Percentiles rank a stretch among this genome's conserved stretches.
Evolutionary conservation across 2,329 filamentous ascomycete species (phyloP).

Genomic region (Fusarium staphyleae): DNA sequence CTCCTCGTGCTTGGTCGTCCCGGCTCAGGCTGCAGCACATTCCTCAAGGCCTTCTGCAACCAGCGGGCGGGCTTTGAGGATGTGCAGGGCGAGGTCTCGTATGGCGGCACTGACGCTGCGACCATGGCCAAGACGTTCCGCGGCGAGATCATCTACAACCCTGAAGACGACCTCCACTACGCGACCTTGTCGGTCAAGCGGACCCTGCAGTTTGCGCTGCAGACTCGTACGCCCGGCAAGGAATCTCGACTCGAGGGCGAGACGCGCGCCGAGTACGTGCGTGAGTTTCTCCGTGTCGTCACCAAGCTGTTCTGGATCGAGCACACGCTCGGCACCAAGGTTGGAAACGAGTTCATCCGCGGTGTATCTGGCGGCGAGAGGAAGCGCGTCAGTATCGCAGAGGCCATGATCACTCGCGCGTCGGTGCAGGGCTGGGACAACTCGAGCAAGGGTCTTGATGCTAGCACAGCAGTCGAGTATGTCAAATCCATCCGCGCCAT

Average conservation of each 20-base stretch:
- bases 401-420: constrained; percentile 66
- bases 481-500: constrained; percentile 68
- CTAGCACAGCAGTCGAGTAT: constrained; percentile 76
- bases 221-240: constrained; percentile 64
- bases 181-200: constrained; percentile 71
- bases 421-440: constrained; percentile 78
- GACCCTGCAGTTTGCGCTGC: constrained; percentile 71
- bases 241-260: constrained; percentile 64
- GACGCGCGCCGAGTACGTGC: constrained; percentile 60
- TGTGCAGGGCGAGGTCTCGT: constrained; percentile 70
- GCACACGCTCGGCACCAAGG: constrained; percentile 72
- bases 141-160: constrained; percentile 71
- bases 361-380: constrained; percentile 69
- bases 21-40: constrained; percentile 72
- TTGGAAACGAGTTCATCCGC: constrained; percentile 73
- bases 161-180: constrained; percentile 74
- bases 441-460: constrained; percentile 74
- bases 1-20: constrained; percentile 72
- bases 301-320: constrained; percentile 76
- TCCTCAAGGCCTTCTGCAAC: constrained; percentile 76
- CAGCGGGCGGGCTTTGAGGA: constrained; percentile 68
- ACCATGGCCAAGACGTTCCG: constrained; percentile 62
- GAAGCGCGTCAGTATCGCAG: constrained; percentile 79
- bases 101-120: constrained; percentile 57
- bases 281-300: constrained; percentile 64